Evolutionary conservation across 1,139 yeast genomes (phyloP).

Genomic region (Pichia sp.): DNA sequence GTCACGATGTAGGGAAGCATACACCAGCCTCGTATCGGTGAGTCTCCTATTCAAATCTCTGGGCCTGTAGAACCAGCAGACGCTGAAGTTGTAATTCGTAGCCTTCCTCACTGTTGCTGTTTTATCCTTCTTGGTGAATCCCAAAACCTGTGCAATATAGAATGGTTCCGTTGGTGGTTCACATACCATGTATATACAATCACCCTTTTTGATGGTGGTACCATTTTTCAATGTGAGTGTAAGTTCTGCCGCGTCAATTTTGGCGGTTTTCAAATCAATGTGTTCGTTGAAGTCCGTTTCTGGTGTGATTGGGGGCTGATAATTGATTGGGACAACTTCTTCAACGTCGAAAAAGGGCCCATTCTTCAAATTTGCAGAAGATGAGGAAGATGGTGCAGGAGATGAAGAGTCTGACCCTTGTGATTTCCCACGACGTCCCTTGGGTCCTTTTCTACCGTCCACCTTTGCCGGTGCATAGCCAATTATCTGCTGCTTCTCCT

Average conservation of each 20-base stretch:
- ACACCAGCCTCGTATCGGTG: slow-evolving; percentile 66
- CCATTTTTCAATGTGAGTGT: slow-evolving; percentile 22
- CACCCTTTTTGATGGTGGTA: slow-evolving; percentile 40
- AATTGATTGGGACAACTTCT: slow-evolving; percentile 27
- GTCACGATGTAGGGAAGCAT: slow-evolving; percentile 84
- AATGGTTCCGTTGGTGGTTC: slow-evolving; percentile 97
- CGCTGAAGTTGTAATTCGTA: slow-evolving; percentile 50
- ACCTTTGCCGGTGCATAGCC: background rate
- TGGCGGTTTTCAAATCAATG: slow-evolving; percentile 23
- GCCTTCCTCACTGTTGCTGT: slow-evolving; percentile 30
- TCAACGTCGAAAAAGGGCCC: slow-evolving; percentile 21
- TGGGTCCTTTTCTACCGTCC: slow-evolving; percentile 3
- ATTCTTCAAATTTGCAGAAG: slow-evolving; percentile 1
- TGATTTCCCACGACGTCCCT: slow-evolving; percentile 8
- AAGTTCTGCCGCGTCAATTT: slow-evolving; percentile 18
- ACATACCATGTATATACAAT: slow-evolving; percentile 75
- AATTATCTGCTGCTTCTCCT: too few relatives aligned
- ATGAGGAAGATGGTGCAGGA: slow-evolving; percentile 3
- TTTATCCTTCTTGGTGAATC: slow-evolving; percentile 45
- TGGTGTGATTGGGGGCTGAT: slow-evolving; percentile 25
- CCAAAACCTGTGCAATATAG: slow-evolving; percentile 79
- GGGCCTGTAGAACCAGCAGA: slow-evolving; percentile 92
- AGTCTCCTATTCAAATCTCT: slow-evolving; percentile 69
- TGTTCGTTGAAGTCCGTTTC: slow-evolving; percentile 21
- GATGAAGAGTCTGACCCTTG: slow-evolving; percentile 2